Conservation (phyloP, 208 protist species). For the Histomonas meleagridis region DNA sequence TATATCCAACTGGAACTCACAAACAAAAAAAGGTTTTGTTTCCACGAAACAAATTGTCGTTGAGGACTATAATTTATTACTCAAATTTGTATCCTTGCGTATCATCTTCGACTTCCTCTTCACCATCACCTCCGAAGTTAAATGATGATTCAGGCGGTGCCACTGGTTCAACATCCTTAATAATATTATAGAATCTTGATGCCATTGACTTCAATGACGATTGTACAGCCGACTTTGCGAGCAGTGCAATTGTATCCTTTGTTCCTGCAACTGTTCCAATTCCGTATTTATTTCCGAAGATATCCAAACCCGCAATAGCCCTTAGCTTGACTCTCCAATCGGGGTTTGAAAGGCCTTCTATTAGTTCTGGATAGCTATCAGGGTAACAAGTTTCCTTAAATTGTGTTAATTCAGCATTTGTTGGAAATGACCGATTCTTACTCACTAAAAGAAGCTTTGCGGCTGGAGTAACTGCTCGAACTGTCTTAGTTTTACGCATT, state of each 20-base stretch:
- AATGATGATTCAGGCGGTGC: not conserved
- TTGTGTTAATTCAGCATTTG: not conserved
- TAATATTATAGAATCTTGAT: not conserved
- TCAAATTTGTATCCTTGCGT: too few species aligned
- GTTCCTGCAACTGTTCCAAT: not conserved
- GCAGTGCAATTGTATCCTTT: not conserved
- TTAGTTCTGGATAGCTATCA: not conserved
- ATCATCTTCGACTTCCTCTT: not conserved
- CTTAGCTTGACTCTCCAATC: conserved; percentile 3
- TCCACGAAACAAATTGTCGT: too few species aligned
- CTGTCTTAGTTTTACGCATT: too few species aligned
- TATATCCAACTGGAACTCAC: too few species aligned
- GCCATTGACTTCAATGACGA: not conserved
- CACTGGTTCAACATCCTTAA: not conserved
- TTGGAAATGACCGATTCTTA: not conserved
- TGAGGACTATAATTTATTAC: too few species aligned
- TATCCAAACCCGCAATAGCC: not conserved
- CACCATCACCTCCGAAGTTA: not conserved
- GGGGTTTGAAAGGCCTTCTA: not conserved
- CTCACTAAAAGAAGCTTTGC: not conserved
- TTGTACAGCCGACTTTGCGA: not conserved
- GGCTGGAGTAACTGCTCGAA: not conserved
- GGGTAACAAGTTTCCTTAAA: not conserved
- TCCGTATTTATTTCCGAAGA: not conserved
- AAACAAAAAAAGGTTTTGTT: too few species aligned